phyloP scores from a whole-genome alignment of 768 basidiomycete species.

The Pulveroboletus ravenelii region DNA sequence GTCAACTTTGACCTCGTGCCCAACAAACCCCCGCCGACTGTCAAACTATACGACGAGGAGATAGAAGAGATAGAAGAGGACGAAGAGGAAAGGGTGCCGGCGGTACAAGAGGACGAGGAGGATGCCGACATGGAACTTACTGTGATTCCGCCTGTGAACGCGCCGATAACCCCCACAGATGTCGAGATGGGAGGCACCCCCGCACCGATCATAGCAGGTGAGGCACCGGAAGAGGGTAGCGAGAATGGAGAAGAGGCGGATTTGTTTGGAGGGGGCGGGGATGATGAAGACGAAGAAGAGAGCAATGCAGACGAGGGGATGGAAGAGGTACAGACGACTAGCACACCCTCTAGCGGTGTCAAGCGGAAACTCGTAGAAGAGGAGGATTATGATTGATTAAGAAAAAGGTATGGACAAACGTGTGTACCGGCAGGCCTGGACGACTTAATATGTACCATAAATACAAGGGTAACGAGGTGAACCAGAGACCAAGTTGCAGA shows the following conservation, averaged over 20 bases:
- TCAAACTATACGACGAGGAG: conserved; percentile 75
- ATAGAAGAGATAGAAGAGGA: conserved; percentile 68
- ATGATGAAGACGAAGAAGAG: conserved; percentile 64
- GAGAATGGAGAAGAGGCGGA: conserved; percentile 72
- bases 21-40: conserved; percentile 75
- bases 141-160: conserved; percentile 38
- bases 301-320: conserved; percentile 56
- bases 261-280: conserved; percentile 66
- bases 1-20: conserved; percentile 86
- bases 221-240: conserved; percentile 57
- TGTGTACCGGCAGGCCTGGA: background rate
- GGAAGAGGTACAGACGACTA: conserved; percentile 66
- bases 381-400: conserved; percentile 71
- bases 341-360: conserved; percentile 54
- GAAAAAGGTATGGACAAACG: conserved; percentile 4
- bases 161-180: conserved; percentile 53
- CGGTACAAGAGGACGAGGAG: conserved; percentile 50
- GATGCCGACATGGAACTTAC: conserved; percentile 68
- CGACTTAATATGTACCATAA: conserved; percentile 28
- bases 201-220: conserved; percentile 31
- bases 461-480: conserved; percentile 18
- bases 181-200: conserved; percentile 46
- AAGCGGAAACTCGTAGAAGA: conserved; percentile 83
- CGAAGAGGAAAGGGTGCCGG: conserved; percentile 23
- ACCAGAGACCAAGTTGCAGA: background rate